These are phyloP conservation scores for Endotrypanum monterogeii DNA, from an alignment of 208 protist genomes.

Conservation along the genomic window DNA sequence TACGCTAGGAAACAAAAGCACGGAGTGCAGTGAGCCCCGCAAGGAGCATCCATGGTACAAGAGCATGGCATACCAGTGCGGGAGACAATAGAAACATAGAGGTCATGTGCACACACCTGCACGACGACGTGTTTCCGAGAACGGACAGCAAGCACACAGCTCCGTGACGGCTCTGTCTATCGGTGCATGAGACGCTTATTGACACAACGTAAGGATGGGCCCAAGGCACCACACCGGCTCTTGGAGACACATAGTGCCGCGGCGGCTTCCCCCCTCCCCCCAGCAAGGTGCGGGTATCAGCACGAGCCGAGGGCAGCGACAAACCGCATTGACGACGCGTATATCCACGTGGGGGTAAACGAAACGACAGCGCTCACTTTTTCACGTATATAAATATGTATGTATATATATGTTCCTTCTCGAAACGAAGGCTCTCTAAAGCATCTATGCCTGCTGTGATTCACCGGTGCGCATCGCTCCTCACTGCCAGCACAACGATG, in stretches of 20 bases:
- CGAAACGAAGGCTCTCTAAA: neutral
- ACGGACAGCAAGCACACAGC: neutral
- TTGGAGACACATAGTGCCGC: neutral
- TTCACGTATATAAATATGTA: too few species aligned
- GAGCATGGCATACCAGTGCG: neutral
- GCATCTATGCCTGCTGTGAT: neutral
- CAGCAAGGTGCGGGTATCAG: neutral
- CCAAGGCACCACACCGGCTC: neutral
- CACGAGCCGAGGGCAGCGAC: neutral
- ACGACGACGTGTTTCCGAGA: neutral
- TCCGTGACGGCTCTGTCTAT: neutral
- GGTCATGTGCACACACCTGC: neutral
- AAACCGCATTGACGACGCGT: neutral
- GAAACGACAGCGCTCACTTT: neutral
- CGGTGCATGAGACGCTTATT: neutral
- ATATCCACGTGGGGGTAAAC: neutral
- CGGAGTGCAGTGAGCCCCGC: neutral
- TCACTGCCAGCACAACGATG: neutral
- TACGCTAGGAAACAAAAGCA: neutral
- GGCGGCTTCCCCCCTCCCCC: neutral
- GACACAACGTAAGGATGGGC: neutral
- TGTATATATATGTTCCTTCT: neutral
- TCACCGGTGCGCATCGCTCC: neutral
- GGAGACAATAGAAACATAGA: neutral
- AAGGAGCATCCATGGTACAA: neutral